Base-by-base conservation (phyloP, 257 asterid genomes). In the Salvia rosmarinus region DNA sequence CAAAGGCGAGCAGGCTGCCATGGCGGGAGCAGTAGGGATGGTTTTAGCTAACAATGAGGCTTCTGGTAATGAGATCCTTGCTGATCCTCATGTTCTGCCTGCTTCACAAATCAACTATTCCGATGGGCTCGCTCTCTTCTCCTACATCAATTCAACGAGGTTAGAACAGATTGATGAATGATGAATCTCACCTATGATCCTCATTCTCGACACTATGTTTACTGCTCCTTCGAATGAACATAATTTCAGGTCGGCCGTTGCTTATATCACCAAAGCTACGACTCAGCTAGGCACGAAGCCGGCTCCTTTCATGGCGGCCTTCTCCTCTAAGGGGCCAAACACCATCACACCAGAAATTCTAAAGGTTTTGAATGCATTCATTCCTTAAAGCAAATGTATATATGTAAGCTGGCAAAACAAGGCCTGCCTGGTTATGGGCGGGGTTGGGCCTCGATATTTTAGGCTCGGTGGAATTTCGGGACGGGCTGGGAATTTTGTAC, bases 21-120 rank as follows among this genome's bases (percentile, higher is more conserved):
- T 81, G 69, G 96, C 83, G 28, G 99, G 97, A 44, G 99, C 99
- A 4, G 93, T 80, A 2, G 99, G 96, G 64, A 94, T 94, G 91
- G 85, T 94, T 39, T 80, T 94, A 17, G 88, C 87, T 60, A 94
- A 94, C 75, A 67, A 87, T 44, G 65, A 73, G 23, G 80, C 68
- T 47, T 89, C 94, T 28, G 97, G 93, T 12, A 85, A 91, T 75
- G 99, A 94, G 68, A 83, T 89, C 25, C 69, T 86, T 46, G 96
- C 96, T 44, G 99, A 94, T 61, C 90, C 99, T 73, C 97, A 88
- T 73, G 82, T 91, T 46, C 84, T 90, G 16, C 97, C 99, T 1
- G 91, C 96, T 73, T 82, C 99, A 34, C 91, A 86, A 3, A 88
- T 94, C 84, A 91, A 75, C 67, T 91, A 89, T 82, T 68, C 80